Evolutionary conservation across 148 eudicot species (phyloP).

Genomic region (Drosera capensis): DNA sequence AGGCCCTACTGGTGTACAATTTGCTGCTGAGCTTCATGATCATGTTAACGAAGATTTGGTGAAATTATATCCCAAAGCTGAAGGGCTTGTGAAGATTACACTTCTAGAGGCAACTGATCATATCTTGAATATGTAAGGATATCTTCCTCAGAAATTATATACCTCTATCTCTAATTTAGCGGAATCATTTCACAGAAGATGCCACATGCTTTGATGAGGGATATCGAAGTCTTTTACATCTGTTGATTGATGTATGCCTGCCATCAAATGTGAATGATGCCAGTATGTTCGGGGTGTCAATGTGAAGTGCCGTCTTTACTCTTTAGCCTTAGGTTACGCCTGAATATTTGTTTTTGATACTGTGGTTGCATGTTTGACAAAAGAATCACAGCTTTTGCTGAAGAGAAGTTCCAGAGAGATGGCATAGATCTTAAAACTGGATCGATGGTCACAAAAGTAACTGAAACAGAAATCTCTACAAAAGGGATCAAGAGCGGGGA

Average conservation of each 20-base stretch:
- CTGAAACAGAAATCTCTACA: slow-evolving; percentile 25
- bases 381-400: slow-evolving; percentile 53
- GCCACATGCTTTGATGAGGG: no score
- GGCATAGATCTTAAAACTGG: slow-evolving; percentile 43
- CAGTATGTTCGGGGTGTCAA: no score
- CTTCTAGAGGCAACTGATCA: slow-evolving; percentile 57
- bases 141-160: no score
- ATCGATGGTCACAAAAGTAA: slow-evolving; percentile 28
- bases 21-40: slow-evolving; percentile 60
- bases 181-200: no score
- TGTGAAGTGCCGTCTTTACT: no score
- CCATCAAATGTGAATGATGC: no score
- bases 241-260: no score
- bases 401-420: slow-evolving; percentile 45
- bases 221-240: no score
- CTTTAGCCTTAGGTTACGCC: no score
- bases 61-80: slow-evolving; percentile 33
- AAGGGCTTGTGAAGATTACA: slow-evolving; percentile 34
- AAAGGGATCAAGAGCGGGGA: slow-evolving; percentile 24
- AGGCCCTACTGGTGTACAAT: slow-evolving; percentile 64
- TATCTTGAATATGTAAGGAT: slow-evolving; percentile 47
- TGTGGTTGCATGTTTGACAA: slow-evolving; percentile 41
- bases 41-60: slow-evolving; percentile 40
- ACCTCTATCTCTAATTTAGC: no score
- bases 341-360: background rate